Evolutionary conservation across 2,329 filamentous ascomycete genomes (phyloP).

Genomic region (Trichoderma pleuroti): DNA sequence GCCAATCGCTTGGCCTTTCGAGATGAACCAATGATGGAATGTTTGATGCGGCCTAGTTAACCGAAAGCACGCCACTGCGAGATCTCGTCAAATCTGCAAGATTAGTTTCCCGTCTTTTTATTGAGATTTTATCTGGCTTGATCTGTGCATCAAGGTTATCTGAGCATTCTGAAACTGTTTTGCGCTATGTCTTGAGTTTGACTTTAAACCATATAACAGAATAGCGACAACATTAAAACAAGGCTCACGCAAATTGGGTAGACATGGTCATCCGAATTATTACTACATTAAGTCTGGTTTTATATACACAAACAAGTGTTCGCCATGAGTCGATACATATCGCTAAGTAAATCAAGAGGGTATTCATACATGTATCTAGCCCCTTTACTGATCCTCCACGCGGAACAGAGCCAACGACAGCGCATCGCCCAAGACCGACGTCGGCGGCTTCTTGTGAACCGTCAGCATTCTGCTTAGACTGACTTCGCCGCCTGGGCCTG

Average conservation of each 20-base stretch:
- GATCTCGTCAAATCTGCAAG: neutral
- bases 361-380: neutral
- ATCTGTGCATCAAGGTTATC: neutral
- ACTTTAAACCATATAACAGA: too few species aligned
- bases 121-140: neutral
- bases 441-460: conserved; percentile 21
- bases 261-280: neutral
- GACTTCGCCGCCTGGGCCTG: conserved; percentile 18
- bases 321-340: neutral
- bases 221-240: neutral
- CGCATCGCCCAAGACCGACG: conserved; percentile 22
- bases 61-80: neutral
- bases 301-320: neutral
- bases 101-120: neutral
- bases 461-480: conserved; percentile 20
- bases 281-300: neutral
- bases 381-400: conserved; percentile 14
- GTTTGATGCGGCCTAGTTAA: neutral
- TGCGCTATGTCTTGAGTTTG: neutral
- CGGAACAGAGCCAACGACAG: conserved; percentile 24
- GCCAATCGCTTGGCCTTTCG: neutral
- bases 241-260: too few species aligned
- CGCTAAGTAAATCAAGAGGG: neutral
- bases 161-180: neutral
- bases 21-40: neutral